Percentiles rank a stretch among this genome's conserved stretches.
Conservation (phyloP, 2,329 filamentous ascomycete species). For the Sporothrix protearum region DNA sequence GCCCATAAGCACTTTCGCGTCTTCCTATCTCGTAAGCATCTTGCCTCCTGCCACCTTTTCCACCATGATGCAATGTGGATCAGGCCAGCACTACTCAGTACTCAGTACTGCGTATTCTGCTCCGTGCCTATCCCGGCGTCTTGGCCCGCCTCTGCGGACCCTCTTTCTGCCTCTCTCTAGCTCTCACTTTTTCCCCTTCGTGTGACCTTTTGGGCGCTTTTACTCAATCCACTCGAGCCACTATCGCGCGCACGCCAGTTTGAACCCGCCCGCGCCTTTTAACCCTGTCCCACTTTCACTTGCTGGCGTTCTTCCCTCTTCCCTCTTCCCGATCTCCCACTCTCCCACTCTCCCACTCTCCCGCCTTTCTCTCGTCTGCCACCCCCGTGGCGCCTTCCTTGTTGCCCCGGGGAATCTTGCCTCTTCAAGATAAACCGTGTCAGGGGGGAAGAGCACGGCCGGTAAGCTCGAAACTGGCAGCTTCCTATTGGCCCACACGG, state of each 20-base stretch:
- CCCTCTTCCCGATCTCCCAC: too few species aligned
- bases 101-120: too few species aligned
- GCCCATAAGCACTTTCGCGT: neutral
- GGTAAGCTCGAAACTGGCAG: conserved; percentile 19
- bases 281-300: neutral
- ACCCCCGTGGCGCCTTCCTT: conserved; percentile 4
- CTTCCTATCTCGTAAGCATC: neutral
- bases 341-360: neutral
- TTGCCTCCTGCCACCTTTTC: neutral
- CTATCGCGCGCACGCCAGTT: conserved; percentile 16
- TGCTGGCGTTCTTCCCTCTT: neutral
- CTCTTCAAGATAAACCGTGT: conserved; percentile 17
- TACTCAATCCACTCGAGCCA: conserved; percentile 4
- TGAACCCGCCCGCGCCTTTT: conserved; percentile 10
- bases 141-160: neutral
- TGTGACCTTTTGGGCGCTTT: conserved; percentile 6
- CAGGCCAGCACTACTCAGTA: neutral
- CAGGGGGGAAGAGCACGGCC: conserved; percentile 15
- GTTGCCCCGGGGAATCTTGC: conserved; percentile 21
- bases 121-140: conserved; percentile 15
- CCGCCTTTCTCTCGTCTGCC: conserved; percentile 13
- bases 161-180: neutral
- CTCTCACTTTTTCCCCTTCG: conserved; percentile 15
- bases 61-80: conserved; percentile 17
- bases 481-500: conserved; percentile 21